phyloP scores from a whole-genome alignment of 2,329 filamentous ascomycete species.

The Coleophoma crateriformis region DNA sequence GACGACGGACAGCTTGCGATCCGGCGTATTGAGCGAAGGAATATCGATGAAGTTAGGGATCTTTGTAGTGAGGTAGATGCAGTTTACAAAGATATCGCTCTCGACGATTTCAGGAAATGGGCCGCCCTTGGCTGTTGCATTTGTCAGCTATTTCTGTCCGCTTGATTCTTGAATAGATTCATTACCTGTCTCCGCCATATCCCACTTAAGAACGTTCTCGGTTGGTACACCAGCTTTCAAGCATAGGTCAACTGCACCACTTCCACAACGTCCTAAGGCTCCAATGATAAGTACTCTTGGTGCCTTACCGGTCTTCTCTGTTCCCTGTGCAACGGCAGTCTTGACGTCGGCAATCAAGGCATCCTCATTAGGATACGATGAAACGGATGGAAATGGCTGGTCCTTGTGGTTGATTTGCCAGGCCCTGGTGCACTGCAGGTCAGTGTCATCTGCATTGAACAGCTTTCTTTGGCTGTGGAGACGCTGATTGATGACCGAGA shows the following conservation, averaged over 20 bases:
- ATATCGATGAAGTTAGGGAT: slow-evolving; percentile 78
- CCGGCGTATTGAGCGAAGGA: slow-evolving; percentile 59
- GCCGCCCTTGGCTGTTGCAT: slow-evolving; percentile 40
- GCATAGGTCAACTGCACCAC: slow-evolving; percentile 77
- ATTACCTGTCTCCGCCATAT: slow-evolving; percentile 67
- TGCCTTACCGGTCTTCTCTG: slow-evolving; percentile 58
- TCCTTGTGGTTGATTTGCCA: slow-evolving; percentile 70
- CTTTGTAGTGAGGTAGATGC: slow-evolving; percentile 76
- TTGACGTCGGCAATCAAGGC: slow-evolving; percentile 71
- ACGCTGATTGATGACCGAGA: too few species aligned
- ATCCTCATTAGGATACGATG: slow-evolving; percentile 68
- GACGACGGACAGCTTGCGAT: slow-evolving; percentile 71
- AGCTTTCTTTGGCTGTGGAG: too few species aligned
- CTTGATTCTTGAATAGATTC: background rate
- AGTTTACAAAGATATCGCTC: slow-evolving; percentile 76
- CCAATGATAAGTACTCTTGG: slow-evolving; percentile 82
- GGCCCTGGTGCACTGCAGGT: slow-evolving; percentile 51
- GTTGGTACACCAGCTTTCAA: slow-evolving; percentile 66
- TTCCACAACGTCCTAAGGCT: slow-evolving; percentile 76
- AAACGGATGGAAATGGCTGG: slow-evolving; percentile 60
- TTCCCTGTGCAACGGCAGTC: slow-evolving; percentile 60
- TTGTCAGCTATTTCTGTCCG: background rate
- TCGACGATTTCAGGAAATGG: slow-evolving; percentile 76
- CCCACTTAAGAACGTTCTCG: slow-evolving; percentile 62
- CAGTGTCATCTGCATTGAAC: too few species aligned